Evolutionary conservation across 176 grass and related monocot genomes (phyloP), one percentile per base, ranked within the genome.

Genomic region (Musa schizocarpa): DNA sequence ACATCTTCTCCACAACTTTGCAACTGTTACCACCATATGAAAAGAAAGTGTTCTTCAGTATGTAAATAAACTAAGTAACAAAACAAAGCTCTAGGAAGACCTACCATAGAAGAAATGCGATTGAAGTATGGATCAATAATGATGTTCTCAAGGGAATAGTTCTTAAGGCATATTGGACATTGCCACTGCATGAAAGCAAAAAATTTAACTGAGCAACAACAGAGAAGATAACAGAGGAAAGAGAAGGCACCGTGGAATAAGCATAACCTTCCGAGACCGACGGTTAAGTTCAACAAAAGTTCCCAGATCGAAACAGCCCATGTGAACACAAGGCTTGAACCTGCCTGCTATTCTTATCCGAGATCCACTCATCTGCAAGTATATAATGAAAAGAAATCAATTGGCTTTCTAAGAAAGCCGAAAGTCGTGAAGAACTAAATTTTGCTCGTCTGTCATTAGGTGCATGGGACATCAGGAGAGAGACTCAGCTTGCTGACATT

Each of bases 111-210:
- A 81, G 87, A 88, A 71, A 97, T 97, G 79, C 87, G 77, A 68
- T 97, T 97, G 79, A 97, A 97, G 75, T 90, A 92, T 79, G 89
- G 93, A 85, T 97, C 93, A 79, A 97, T 88, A 76, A 97, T 88
- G 52, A 90, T 76, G 85, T 79, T 81, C 59, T 88, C 89, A 53
- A 92, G 65, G 65, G 85, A 88, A 65, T 90, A 97, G 70, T 97
- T 97, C 74, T 85, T 90, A 74, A 97, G 76, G 82, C 93, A 97
- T 83, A 88, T 88, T 79, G 93, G 93, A 54, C 93, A 97, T 70
- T 97, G 93, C 93, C 93, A 97, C 93, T 97, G 89, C 69, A 89
- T 24, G 48, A 80, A 71, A 80, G 29, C 52, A 75, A 68, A 78
- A 59, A 16, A 69, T 74, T 25, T 3, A 62, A 34, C 5, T 55